Conservation (phyloP, 2,329 filamentous ascomycete genomes). For the Penicillium sp. region DNA sequence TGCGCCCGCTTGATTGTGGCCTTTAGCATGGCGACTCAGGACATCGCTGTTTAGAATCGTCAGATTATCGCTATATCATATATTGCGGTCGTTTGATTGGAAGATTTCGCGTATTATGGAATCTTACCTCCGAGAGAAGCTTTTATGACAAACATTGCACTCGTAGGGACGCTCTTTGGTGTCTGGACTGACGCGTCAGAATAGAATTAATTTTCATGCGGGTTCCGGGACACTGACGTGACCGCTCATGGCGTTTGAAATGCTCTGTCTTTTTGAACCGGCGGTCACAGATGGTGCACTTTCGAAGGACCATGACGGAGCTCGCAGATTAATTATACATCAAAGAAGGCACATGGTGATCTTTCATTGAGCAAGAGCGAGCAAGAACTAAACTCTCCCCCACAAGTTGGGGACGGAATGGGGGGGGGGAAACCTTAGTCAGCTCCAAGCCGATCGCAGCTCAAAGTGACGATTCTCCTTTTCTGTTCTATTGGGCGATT, state of each 20-base stretch:
- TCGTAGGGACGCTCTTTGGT: constrained; percentile 57
- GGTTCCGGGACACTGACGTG: constrained; percentile 45
- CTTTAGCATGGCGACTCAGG: constrained; percentile 54
- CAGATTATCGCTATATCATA: constrained; percentile 1
- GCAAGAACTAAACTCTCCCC: background rate
- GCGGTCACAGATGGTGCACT: constrained; percentile 53
- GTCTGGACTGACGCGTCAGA: constrained; percentile 38
- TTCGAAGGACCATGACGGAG: constrained; percentile 43
- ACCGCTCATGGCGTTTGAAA: constrained; percentile 57
- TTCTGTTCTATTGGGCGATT: background rate
- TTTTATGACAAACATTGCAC: constrained; percentile 55
- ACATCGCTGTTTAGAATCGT: constrained; percentile 44
- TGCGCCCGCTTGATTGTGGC: constrained; percentile 39
- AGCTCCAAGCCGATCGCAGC: constrained; percentile 11
- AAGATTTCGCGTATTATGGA: background rate
- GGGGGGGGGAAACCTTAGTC: constrained; percentile 14
- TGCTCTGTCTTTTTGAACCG: constrained; percentile 59
- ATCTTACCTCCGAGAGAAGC: constrained; percentile 55
- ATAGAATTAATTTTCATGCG: background rate
- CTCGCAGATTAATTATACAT: constrained; percentile 9
- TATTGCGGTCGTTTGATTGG: background rate
- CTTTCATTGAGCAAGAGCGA: background rate
- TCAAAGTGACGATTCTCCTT: background rate
- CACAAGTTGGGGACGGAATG: background rate
- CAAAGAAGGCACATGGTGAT: constrained; percentile 5